These are phyloP conservation scores for Nidularia pulvinata DNA, from an alignment of 768 basidiomycete species.

Conservation along the genomic window DNA sequence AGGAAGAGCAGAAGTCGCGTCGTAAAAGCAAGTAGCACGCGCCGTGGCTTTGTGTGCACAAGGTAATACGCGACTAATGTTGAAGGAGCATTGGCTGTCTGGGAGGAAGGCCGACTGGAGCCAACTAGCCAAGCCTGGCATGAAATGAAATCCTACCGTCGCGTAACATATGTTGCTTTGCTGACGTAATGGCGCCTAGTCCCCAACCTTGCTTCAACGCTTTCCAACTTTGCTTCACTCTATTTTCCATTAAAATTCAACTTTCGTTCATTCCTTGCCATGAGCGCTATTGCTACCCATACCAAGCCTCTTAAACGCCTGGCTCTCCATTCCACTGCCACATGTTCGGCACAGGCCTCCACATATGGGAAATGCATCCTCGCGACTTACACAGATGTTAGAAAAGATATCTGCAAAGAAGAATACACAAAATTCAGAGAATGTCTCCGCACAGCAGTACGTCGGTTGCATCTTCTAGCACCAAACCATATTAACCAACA, in stretches of 20 bases:
- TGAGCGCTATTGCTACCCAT: slow-evolving; percentile 18
- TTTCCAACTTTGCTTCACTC: neutral
- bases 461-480: slow-evolving; percentile 13
- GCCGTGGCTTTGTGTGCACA: too few species aligned
- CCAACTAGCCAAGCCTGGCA: neutral
- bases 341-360: slow-evolving; percentile 71
- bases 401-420: slow-evolving; percentile 78
- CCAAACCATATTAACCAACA: too few species aligned
- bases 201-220: too few species aligned
- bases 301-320: slow-evolving; percentile 56
- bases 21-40: too few species aligned
- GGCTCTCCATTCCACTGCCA: slow-evolving; percentile 71
- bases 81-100: too few species aligned
- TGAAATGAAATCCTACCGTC: too few species aligned
- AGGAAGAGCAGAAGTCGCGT: too few species aligned
- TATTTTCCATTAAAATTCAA: neutral
- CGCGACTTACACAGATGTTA: slow-evolving; percentile 80
- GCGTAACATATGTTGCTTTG: neutral
- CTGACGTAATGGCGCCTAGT: neutral
- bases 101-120: too few species aligned
- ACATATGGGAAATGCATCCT: slow-evolving; percentile 90
- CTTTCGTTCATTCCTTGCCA: slow-evolving; percentile 1
- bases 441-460: slow-evolving; percentile 80
- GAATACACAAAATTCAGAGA: slow-evolving; percentile 85
- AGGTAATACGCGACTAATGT: too few species aligned